phyloP scores from a whole-genome alignment of 176 grass and related monocot genomes.

The Aegilops tauschii region DNA sequence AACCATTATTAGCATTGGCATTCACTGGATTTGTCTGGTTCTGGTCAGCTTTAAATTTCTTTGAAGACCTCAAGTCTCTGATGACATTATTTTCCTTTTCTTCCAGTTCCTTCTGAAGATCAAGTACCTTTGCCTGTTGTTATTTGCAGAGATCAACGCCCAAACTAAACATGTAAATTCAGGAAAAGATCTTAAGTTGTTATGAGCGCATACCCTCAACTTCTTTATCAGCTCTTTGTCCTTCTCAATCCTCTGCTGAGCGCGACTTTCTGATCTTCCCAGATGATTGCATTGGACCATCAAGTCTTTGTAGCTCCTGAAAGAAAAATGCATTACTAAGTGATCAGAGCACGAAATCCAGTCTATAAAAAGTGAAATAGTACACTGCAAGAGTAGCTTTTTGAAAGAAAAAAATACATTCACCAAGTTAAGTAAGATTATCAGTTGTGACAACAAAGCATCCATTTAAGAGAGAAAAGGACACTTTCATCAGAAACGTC shows the following conservation, averaged over 20 bases:
- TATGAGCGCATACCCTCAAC: conserved; percentile 45
- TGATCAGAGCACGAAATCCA: background rate
- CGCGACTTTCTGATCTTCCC: conserved; percentile 71
- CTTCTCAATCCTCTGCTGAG: conserved; percentile 68
- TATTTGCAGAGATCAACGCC: conserved; percentile 2
- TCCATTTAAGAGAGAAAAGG: background rate
- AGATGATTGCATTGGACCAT: conserved; percentile 83
- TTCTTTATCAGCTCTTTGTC: conserved; percentile 77
- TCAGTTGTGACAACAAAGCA: background rate
- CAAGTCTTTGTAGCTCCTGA: conserved; percentile 93
- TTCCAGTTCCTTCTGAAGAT: conserved; percentile 70
- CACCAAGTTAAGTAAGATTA: background rate
- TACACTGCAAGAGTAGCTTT: background rate
- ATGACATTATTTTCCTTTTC: conserved; percentile 77
- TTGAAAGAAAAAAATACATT: background rate
- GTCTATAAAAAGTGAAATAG: background rate
- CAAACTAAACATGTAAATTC: background rate
- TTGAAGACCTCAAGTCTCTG: conserved; percentile 70
- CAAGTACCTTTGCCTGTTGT: conserved; percentile 54
- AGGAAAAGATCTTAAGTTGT: background rate
- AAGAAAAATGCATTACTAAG: conserved; percentile 21
- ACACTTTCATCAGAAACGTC: background rate
- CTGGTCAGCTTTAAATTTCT: conserved; percentile 64
- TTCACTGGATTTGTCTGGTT: conserved; percentile 31
- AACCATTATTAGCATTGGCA: conserved; percentile 1